phyloP scores from a whole-genome alignment of 2,329 filamentous ascomycete genomes.

The Cytospora chrysosperma region DNA sequence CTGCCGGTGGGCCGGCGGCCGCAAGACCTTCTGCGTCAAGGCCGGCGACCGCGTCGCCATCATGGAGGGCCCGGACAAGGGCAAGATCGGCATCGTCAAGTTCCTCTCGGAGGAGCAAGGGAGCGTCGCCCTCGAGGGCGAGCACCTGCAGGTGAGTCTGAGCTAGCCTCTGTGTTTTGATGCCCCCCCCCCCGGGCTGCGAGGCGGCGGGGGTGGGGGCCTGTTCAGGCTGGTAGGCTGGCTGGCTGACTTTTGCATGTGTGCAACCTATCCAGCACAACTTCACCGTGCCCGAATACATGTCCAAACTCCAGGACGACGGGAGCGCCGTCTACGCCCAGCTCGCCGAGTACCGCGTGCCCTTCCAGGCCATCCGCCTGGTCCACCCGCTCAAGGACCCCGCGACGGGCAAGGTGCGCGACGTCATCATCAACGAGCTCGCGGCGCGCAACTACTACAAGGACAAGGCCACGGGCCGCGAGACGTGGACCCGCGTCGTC shows the following conservation, averaged over 20 bases:
- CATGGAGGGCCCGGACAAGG: slow-evolving; percentile 73
- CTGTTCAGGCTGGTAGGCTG: too few species aligned
- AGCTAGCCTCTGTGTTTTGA: neutral
- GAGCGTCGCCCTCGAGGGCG: slow-evolving; percentile 58
- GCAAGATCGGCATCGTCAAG: slow-evolving; percentile 75
- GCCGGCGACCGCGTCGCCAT: slow-evolving; percentile 79
- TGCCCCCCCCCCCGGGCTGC: neutral
- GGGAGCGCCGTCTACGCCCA: slow-evolving; percentile 38
- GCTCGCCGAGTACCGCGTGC: slow-evolving; percentile 55
- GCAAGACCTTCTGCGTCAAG: slow-evolving; percentile 60
- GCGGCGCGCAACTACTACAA: slow-evolving; percentile 50
- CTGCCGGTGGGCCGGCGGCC: slow-evolving; percentile 55
- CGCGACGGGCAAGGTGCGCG: slow-evolving; percentile 61
- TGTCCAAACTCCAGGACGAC: slow-evolving; percentile 33
- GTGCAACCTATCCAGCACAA: slow-evolving; percentile 31
- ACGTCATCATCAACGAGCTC: slow-evolving; percentile 76
- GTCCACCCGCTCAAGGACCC: slow-evolving; percentile 73
- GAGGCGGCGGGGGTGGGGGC: too few species aligned
- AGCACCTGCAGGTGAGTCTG: slow-evolving; percentile 59
- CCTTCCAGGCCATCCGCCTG: slow-evolving; percentile 73
- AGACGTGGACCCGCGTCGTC: slow-evolving; percentile 59
- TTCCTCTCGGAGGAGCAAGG: slow-evolving; percentile 54
- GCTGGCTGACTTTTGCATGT: slow-evolving; percentile 5
- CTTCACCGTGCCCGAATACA: slow-evolving; percentile 41
- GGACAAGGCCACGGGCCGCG: slow-evolving; percentile 49